Evolutionary conservation across 345 rosid genomes (phyloP).

Genomic region (Ceriops decandra): DNA sequence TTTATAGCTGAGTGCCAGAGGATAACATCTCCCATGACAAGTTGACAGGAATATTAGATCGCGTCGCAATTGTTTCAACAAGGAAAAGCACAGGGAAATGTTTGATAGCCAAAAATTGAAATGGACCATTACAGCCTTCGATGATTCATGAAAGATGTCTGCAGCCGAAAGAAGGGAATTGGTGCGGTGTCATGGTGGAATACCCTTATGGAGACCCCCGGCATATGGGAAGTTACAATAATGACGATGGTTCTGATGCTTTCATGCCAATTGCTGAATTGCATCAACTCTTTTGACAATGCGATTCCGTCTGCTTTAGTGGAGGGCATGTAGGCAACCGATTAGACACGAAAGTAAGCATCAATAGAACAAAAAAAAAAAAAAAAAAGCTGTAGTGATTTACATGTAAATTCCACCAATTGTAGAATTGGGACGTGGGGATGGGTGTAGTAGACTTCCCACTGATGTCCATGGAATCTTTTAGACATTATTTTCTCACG

Average conservation of each 20-base stretch:
- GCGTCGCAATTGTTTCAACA: too few relatives aligned
- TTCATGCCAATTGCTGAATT: constrained; percentile 3
- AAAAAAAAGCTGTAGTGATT: background rate
- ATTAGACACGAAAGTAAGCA: background rate
- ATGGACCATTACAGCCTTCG: too few relatives aligned
- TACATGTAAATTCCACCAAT: background rate
- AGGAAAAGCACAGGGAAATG: too few relatives aligned
- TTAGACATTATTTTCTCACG: too few relatives aligned
- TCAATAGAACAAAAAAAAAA: background rate
- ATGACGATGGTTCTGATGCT: too few relatives aligned
- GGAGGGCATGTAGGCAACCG: background rate
- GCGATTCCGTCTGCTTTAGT: background rate
- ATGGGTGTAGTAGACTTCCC: constrained; percentile 34
- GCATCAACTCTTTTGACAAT: background rate
- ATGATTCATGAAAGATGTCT: too few relatives aligned
- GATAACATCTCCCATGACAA: too few relatives aligned
- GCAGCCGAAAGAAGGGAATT: background rate
- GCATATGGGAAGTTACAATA: constrained; percentile 18
- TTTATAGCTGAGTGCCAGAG: too few relatives aligned
- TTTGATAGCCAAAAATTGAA: too few relatives aligned
- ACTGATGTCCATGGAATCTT: constrained; percentile 17
- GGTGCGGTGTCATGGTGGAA: constrained; percentile 21
- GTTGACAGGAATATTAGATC: too few relatives aligned
- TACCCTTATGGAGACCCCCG: constrained; percentile 26
- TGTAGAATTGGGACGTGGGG: background rate